Evolutionary conservation across 2,329 filamentous ascomycete genomes (phyloP), one percentile per base, ranked within the genome.

Genomic region (Aspergillus aculeatinus): DNA sequence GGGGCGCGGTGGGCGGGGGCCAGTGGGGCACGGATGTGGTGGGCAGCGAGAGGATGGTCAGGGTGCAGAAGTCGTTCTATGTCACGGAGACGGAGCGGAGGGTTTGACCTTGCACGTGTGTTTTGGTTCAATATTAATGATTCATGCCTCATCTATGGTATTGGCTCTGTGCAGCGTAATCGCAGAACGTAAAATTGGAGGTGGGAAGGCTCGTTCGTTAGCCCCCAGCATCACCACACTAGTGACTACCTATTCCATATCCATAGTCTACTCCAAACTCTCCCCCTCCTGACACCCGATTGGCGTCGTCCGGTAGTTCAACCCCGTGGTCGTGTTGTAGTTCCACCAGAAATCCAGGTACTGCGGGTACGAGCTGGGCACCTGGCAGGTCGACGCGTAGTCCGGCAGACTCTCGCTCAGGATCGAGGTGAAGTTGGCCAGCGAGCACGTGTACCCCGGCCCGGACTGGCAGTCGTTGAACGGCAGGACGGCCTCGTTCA

Each of bases 401-500:
- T 63, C 54, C 10, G 64, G 62, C 29, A 65, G 53, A 7, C 55
- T 49, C n/a, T 55, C 52, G n/a, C 39, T 53, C 21, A 63, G 50
- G 39, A 62, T 60, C 12, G 48, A 44, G 4, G 62, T 59, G 42
- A 62, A 65, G 19, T 64, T 56, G 31, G 53, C 58, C 55, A 67
- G 52, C n/a, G 65, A 57, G 48, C 62, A 66, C 3, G 62, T 62
- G 49, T 63, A 67, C 10, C 64, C 64, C 12, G 65, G 64, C 16
- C 65, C 65, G 2, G 55, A 57, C n/a, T 63, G 61, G 39, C 64
- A 66, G 12, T 47, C 53, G 11, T 55, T 57, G 27, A 62, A 63
- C 4, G 63, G 64, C 5, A 68, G 60, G 0, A 69, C 66, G 3
- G 64, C 67, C 51, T 69, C 65, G 25, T 69, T 69, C 16, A 68